Evolutionary conservation across 2,329 filamentous ascomycete species (phyloP), one percentile per base, ranked within the genome.

Genomic region (Aureobasidium vineae): DNA sequence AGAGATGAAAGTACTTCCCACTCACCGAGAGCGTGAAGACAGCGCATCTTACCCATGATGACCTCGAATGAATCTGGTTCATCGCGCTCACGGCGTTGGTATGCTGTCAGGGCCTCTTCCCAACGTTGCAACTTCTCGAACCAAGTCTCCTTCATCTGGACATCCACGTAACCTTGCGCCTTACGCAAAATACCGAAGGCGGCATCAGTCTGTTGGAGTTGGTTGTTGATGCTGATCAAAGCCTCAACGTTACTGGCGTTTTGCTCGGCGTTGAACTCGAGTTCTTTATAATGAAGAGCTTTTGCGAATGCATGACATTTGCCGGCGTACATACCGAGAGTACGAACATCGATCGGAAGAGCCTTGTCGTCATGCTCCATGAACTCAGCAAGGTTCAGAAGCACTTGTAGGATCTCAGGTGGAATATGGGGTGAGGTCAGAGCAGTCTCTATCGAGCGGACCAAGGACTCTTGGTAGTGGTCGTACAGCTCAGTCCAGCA

Each of bases 361-460:
- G 96, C 94, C 77, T 99, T 99, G 77, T 99, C 95, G 72, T 99
- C 96, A 74, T 99, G 95, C 76, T 99, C 95, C 95, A 99, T 99
- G 77, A 99, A 99, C 76, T 99, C 95, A 26, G 95, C 95, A 60
- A 99, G 84, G 74, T 99, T 99, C 57, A 99, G 86, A 33, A 99
- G 83, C 59, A 97, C 89, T 68, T 97, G 94, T 10, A 99, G 82
- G 70, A 99, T 89, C 77, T 99, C 96, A 0, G 96, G 95, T 0
- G 95, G 94, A 15, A 99, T 96, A 72, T 97, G 94, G 63, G 94
- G 90, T 3, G 94, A 98, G 65, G 92, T 95, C 71, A 99, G 90
- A 0, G 96, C 95, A 69, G 90, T 92, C 77, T 99, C 95, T 63
- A 99, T 96, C 28, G 96, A 96, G 63, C 90, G 88, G 60, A 99